A percentile compares a stretch with the other conserved stretches of the same genome.
Conservation (phyloP, 192 early-diverging fungal genomes). For the Helicostylum pulchrum region DNA sequence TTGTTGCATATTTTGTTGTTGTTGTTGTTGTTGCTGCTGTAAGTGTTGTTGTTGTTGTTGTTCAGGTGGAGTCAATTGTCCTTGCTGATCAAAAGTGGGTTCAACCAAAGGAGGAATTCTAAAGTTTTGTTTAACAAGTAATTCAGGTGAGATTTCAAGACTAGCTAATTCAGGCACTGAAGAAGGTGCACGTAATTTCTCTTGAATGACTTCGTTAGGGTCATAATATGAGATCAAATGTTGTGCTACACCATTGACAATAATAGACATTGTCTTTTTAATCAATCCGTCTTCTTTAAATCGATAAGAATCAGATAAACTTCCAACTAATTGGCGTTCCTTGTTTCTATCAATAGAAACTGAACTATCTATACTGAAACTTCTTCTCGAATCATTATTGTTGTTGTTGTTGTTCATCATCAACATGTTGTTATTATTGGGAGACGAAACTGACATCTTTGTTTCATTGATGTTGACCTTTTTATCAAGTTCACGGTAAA, state of each 20-base stretch:
- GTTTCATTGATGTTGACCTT: slow-evolving; percentile 19
- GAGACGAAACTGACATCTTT: slow-evolving; percentile 21
- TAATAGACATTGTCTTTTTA: slow-evolving; percentile 62
- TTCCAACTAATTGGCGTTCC: slow-evolving; percentile 30
- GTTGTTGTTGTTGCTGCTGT: slow-evolving; percentile 1
- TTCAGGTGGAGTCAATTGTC: slow-evolving; percentile 18
- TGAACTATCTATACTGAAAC: background rate
- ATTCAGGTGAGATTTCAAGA: slow-evolving; percentile 55
- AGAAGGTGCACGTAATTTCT: slow-evolving; percentile 50
- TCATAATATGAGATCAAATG: slow-evolving; percentile 41
- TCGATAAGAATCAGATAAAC: slow-evolving; percentile 28
- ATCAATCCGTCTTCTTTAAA: slow-evolving; percentile 50
- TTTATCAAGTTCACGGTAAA: slow-evolving; percentile 58
- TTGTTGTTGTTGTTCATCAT: slow-evolving; percentile 31
- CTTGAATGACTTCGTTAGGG: slow-evolving; percentile 51
- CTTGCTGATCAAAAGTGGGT: slow-evolving; percentile 18
- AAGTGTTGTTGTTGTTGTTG: background rate
- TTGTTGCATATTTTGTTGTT: slow-evolving; percentile 11
- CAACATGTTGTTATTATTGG: background rate
- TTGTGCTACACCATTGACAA: slow-evolving; percentile 40
- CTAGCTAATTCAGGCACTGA: slow-evolving; percentile 47
- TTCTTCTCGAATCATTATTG: slow-evolving; percentile 1
- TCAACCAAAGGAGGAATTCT: slow-evolving; percentile 46
- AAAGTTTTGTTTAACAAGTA: slow-evolving; percentile 57
- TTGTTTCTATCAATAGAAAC: background rate